A percentile compares a stretch with the other conserved stretches of the same genome.
These are phyloP conservation scores for Verticillium nubilum DNA, from an alignment of 2,329 filamentous ascomycete species.

Conservation along the genomic window DNA sequence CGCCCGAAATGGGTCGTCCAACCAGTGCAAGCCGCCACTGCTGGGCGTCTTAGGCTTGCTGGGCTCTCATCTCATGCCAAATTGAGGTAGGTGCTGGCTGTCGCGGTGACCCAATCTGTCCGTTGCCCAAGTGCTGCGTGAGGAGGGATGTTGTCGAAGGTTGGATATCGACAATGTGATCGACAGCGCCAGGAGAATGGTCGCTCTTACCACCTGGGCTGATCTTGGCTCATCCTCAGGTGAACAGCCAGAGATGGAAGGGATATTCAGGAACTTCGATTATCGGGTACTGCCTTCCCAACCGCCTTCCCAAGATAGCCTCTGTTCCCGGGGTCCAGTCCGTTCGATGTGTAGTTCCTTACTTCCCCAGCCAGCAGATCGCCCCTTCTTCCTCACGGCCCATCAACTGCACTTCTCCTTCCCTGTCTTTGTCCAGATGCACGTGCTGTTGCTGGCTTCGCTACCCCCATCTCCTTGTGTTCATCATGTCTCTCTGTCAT, in stretches of 20 bases:
- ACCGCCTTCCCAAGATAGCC: background rate
- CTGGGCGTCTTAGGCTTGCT: conserved; percentile 9
- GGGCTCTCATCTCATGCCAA: conserved; percentile 11
- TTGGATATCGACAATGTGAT: background rate
- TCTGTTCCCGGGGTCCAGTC: background rate
- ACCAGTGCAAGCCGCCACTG: background rate
- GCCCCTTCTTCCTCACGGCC: background rate
- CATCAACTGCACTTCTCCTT: background rate
- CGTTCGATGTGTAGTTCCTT: background rate
- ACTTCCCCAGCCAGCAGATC: background rate
- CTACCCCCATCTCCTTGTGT: background rate
- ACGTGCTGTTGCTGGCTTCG: background rate
- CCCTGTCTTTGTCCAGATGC: background rate
- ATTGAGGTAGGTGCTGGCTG: conserved; percentile 1
- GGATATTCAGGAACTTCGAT: background rate
- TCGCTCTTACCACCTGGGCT: background rate
- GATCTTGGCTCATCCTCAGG: background rate
- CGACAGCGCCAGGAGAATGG: background rate
- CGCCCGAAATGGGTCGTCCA: background rate
- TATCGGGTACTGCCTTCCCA: too few relatives aligned
- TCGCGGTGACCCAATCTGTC: background rate
- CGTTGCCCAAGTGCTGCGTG: background rate
- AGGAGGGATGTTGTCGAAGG: background rate
- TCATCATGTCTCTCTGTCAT: background rate
- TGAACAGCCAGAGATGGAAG: background rate